Evolutionary conservation across 768 basidiomycete genomes (phyloP).

Genomic region (Daedaleopsis sinensis): DNA sequence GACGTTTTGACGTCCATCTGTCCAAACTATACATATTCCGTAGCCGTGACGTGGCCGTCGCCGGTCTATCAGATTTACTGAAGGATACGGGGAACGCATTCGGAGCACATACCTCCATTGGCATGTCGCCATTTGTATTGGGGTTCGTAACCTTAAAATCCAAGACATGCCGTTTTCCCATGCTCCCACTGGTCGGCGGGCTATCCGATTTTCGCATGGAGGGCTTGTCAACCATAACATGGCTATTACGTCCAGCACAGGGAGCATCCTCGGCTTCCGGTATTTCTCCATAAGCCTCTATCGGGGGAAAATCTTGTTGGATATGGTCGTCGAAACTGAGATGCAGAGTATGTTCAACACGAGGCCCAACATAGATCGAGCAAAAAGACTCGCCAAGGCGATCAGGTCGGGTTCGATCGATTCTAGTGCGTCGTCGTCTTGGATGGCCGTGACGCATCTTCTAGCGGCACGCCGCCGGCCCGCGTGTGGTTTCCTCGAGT

Average conservation of each 20-base stretch:
- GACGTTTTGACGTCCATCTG: slow-evolving; percentile 7
- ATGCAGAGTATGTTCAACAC: slow-evolving; percentile 8
- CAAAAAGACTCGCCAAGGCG: slow-evolving; percentile 10
- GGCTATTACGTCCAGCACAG: slow-evolving; percentile 10
- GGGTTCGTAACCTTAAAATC: slow-evolving; percentile 18
- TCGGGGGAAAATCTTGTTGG: slow-evolving; percentile 21
- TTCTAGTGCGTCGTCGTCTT: neutral
- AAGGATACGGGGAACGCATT: slow-evolving; percentile 3
- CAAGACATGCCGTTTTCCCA: slow-evolving; percentile 16
- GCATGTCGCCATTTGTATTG: slow-evolving; percentile 16
- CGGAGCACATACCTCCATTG: slow-evolving; percentile 14
- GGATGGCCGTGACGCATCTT: neutral
- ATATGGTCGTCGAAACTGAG: slow-evolving; percentile 11
- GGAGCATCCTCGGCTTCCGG: slow-evolving; percentile 21
- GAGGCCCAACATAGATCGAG: neutral
- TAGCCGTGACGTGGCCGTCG: slow-evolving; percentile 7
- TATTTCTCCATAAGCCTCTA: slow-evolving; percentile 21
- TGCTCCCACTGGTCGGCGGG: slow-evolving; percentile 18
- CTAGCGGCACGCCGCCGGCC: slow-evolving; percentile 7
- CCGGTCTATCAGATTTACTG: slow-evolving; percentile 21
- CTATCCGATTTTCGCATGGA: slow-evolving; percentile 22
- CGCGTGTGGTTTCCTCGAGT: slow-evolving; percentile 15
- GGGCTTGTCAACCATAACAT: slow-evolving; percentile 8
- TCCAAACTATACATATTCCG: neutral
- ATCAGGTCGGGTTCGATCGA: slow-evolving; percentile 2